These are phyloP conservation scores for Plasmopara halstedii DNA, from an alignment of 352 stramenopile species.

Conservation along the genomic window DNA sequence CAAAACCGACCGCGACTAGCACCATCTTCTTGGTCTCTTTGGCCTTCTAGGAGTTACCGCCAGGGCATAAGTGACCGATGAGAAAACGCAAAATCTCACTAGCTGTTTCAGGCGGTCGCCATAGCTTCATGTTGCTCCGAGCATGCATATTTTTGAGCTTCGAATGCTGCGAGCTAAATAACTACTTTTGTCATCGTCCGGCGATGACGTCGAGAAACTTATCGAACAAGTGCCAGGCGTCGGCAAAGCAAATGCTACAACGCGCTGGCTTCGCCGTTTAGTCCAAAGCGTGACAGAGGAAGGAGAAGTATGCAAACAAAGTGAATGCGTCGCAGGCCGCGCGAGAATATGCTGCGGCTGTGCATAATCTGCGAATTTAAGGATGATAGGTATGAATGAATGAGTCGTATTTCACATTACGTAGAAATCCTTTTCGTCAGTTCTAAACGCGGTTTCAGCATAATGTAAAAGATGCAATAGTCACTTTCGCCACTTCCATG, in stretches of 20 bases:
- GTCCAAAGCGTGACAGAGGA: background rate
- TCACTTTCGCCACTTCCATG: too few relatives aligned
- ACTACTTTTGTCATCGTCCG: constrained; percentile 21
- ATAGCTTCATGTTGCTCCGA: constrained; percentile 10
- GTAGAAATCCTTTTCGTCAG: too few relatives aligned
- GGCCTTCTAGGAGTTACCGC: constrained; percentile 40
- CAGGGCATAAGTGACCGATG: constrained; percentile 63
- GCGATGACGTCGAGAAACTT: constrained; percentile 26
- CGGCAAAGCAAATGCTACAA: too few relatives aligned
- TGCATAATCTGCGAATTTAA: constrained; percentile 5
- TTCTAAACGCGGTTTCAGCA: too few relatives aligned
- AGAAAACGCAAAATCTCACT: constrained; percentile 61
- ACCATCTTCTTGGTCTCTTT: constrained; percentile 79
- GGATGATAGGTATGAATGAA: too few relatives aligned
- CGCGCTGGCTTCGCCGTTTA: background rate
- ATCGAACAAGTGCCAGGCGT: constrained; percentile 14
- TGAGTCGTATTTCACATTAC: too few relatives aligned
- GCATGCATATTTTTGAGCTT: constrained; percentile 9
- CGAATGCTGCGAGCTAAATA: background rate
- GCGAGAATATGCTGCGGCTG: constrained; percentile 29
- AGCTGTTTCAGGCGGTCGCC: constrained; percentile 25
- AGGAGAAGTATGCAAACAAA: background rate
- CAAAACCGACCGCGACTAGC: constrained; percentile 67
- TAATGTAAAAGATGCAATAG: too few relatives aligned
- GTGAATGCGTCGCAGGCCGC: constrained; percentile 12